These are phyloP conservation scores for Allium cepa DNA, from an alignment of 106 monocot genomes.

Conservation along the genomic window DNA sequence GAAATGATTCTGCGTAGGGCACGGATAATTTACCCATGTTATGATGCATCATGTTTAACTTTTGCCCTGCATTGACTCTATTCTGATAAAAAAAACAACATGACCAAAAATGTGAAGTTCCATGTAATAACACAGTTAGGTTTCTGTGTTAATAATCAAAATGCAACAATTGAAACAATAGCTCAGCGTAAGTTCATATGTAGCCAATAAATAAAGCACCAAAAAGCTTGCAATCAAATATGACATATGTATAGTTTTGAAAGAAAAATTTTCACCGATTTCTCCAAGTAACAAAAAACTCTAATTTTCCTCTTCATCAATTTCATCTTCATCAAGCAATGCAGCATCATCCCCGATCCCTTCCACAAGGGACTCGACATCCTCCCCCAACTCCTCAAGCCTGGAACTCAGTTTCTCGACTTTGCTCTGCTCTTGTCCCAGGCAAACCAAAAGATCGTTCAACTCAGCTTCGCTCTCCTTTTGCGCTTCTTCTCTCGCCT, in stretches of 20 bases:
- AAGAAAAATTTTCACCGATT: background rate
- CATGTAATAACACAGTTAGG: too few relatives aligned
- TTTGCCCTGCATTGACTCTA: too few relatives aligned
- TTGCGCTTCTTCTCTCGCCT: conserved; percentile 84
- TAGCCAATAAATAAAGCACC: background rate
- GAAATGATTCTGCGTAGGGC: too few relatives aligned
- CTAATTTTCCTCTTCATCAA: conserved; percentile 21
- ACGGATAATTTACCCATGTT: too few relatives aligned
- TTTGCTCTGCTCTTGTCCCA: conserved; percentile 97
- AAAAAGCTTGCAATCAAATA: background rate
- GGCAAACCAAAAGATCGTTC: conserved; percentile 87
- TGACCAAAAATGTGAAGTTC: too few relatives aligned
- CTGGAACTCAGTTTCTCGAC: conserved; percentile 87
- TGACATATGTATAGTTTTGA: conserved; percentile 9
- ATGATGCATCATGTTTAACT: too few relatives aligned
- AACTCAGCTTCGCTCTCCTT: conserved; percentile 86
- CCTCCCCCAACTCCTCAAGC: conserved; percentile 77
- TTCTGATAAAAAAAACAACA: too few relatives aligned
- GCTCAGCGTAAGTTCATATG: background rate
- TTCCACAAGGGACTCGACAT: conserved; percentile 80
- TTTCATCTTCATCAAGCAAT: conserved; percentile 37
- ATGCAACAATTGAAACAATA: too few relatives aligned
- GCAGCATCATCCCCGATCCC: conserved; percentile 79
- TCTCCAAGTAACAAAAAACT: background rate
- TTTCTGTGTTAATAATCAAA: too few relatives aligned